Evolutionary conservation across 2,329 filamentous ascomycete species (phyloP).

Genomic region (Aureobasidium uvarum): DNA sequence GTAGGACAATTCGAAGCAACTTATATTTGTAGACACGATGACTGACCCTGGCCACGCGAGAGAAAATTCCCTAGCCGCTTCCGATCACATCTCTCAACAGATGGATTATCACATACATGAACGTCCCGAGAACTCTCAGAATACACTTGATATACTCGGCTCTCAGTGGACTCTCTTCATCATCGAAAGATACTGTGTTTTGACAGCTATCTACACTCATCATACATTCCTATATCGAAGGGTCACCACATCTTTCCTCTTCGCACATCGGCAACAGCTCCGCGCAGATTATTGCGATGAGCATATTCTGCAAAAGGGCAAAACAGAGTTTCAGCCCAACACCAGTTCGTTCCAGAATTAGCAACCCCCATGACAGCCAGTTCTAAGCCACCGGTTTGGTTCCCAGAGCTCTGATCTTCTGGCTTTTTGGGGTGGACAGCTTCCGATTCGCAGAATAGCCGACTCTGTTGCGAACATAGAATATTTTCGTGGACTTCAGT

Average conservation of each 20-base stretch:
- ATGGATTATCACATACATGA: neutral
- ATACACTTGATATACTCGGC: neutral
- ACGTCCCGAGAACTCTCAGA: neutral
- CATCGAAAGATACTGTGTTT: neutral
- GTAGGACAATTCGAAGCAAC: neutral
- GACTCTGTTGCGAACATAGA: too few species aligned
- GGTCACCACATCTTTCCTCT: neutral
- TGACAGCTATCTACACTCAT: neutral
- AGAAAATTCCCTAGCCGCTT: neutral
- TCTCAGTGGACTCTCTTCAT: neutral
- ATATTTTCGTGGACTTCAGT: too few species aligned
- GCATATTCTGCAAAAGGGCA: neutral
- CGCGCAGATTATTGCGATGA: neutral
- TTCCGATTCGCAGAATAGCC: too few species aligned
- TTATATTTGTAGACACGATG: neutral
- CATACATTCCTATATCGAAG: neutral
- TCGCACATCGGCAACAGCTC: neutral
- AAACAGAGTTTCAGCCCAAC: neutral
- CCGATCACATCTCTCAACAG: neutral
- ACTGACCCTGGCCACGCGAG: neutral
- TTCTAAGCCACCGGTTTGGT: neutral
- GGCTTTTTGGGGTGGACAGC: too few species aligned
- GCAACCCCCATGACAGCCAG: neutral
- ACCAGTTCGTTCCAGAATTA: neutral
- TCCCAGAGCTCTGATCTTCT: too few species aligned